These are phyloP conservation scores for Clitopilus hobsonii DNA, from an alignment of 768 basidiomycete genomes.

Conservation along the genomic window DNA sequence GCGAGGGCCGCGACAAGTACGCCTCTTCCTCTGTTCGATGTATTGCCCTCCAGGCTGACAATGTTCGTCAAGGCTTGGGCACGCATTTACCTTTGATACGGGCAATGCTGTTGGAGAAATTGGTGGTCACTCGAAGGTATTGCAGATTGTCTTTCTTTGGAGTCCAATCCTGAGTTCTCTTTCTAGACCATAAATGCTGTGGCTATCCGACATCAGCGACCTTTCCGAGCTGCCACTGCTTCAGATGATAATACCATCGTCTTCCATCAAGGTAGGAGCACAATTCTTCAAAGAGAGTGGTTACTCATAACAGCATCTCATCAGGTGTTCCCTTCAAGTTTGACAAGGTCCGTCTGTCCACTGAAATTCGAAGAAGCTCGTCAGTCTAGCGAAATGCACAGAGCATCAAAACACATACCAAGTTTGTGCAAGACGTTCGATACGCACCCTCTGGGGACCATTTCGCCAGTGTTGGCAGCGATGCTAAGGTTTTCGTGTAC, in stretches of 20 bases:
- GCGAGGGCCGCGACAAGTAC: slow-evolving; percentile 88
- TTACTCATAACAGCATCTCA: neutral
- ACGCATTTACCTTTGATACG: slow-evolving; percentile 79
- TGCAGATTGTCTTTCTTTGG: neutral
- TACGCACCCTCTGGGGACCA: slow-evolving; percentile 78
- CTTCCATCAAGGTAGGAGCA: slow-evolving; percentile 65
- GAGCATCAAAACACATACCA: slow-evolving; percentile 85
- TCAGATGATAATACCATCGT: slow-evolving; percentile 79
- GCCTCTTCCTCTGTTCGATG: slow-evolving; percentile 3
- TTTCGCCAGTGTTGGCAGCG: slow-evolving; percentile 88
- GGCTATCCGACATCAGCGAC: slow-evolving; percentile 81
- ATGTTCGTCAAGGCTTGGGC: slow-evolving; percentile 59
- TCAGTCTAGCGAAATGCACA: slow-evolving; percentile 18
- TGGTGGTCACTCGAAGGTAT: slow-evolving; percentile 82
- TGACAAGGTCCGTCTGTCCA: slow-evolving; percentile 47
- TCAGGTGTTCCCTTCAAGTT: slow-evolving; percentile 85
- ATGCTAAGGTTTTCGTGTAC: slow-evolving; percentile 83
- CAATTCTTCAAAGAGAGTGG: neutral
- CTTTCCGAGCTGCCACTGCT: slow-evolving; percentile 87
- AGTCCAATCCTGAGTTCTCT: neutral
- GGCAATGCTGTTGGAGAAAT: slow-evolving; percentile 88
- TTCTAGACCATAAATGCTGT: slow-evolving; percentile 79
- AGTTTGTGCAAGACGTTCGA: slow-evolving; percentile 88
- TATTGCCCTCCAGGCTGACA: neutral
- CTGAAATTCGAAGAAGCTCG: neutral